These are phyloP conservation scores for Rhazya stricta DNA, from an alignment of 257 asterid genomes.

Conservation along the genomic window DNA sequence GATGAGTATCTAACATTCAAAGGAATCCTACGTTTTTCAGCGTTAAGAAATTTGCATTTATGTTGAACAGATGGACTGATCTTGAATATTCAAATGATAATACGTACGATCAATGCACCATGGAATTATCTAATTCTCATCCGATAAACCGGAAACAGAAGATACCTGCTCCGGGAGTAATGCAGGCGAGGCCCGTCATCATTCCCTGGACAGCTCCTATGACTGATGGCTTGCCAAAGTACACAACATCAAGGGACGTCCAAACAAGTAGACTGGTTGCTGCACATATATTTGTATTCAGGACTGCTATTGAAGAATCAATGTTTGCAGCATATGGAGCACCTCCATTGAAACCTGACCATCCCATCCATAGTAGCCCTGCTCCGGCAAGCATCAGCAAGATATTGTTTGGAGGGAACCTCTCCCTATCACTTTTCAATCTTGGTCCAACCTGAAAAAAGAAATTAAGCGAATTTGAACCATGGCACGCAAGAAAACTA, in stretches of 20 bases:
- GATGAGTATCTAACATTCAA: neutral
- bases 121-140: neutral
- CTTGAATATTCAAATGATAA: neutral
- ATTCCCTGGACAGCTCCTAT: slow-evolving; percentile 91
- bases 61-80: neutral
- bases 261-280: slow-evolving; percentile 90
- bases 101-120: neutral
- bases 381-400: slow-evolving; percentile 87
- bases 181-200: slow-evolving; percentile 90
- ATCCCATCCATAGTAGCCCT: slow-evolving; percentile 92
- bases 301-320: slow-evolving; percentile 57
- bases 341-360: slow-evolving; percentile 97
- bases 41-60: neutral
- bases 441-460: slow-evolving; percentile 73
- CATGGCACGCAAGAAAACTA: neutral
- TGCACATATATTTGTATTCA: slow-evolving; percentile 77
- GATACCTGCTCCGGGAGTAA: slow-evolving; percentile 93
- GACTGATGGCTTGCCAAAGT: slow-evolving; percentile 85
- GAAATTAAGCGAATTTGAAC: neutral
- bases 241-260: slow-evolving; percentile 78
- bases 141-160: neutral
- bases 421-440: slow-evolving; percentile 69
- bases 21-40: neutral
- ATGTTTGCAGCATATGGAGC: slow-evolving; percentile 84
- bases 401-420: slow-evolving; percentile 82